phyloP scores from a whole-genome alignment of 805 yeast genomes.

The Pichia eremophila region DNA sequence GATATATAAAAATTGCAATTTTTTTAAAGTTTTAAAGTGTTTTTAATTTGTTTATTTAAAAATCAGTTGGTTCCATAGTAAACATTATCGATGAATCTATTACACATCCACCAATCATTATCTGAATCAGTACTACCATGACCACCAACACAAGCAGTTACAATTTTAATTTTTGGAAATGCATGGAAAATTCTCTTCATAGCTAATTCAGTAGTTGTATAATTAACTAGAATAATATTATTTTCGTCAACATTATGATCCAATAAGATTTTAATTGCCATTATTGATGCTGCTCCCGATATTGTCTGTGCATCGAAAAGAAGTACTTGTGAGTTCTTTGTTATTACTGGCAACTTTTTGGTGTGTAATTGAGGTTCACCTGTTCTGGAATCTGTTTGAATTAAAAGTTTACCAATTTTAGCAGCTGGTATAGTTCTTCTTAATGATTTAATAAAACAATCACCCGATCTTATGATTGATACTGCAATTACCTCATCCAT shows the following conservation, averaged over 20 bases:
- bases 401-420: conserved; percentile 71
- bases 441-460: conserved; percentile 76
- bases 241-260: conserved; percentile 65
- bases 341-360: conserved; percentile 50
- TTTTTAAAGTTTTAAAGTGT: no score
- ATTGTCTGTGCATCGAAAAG: conserved; percentile 81
- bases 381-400: conserved; percentile 79
- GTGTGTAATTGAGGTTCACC: conserved; percentile 93
- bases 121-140: conserved; percentile 18
- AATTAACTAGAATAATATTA: conserved; percentile 60
- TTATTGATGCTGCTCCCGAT: conserved; percentile 88
- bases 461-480: conserved; percentile 83
- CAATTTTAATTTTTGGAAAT: conserved; percentile 58
- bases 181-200: conserved; percentile 64
- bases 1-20: no score
- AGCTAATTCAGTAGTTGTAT: conserved; percentile 73
- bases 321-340: conserved; percentile 32
- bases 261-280: conserved; percentile 82
- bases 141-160: conserved; percentile 62
- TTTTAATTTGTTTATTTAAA: no score
- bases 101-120: conserved; percentile 50
- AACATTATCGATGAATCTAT: conserved; percentile 61
- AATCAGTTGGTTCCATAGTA: conserved; percentile 58
- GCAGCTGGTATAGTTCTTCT: conserved; percentile 71
- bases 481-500: conserved; percentile 56